These are phyloP conservation scores for Nigrospora osmanthi DNA, from an alignment of 2,329 filamentous ascomycete species.

Conservation along the genomic window DNA sequence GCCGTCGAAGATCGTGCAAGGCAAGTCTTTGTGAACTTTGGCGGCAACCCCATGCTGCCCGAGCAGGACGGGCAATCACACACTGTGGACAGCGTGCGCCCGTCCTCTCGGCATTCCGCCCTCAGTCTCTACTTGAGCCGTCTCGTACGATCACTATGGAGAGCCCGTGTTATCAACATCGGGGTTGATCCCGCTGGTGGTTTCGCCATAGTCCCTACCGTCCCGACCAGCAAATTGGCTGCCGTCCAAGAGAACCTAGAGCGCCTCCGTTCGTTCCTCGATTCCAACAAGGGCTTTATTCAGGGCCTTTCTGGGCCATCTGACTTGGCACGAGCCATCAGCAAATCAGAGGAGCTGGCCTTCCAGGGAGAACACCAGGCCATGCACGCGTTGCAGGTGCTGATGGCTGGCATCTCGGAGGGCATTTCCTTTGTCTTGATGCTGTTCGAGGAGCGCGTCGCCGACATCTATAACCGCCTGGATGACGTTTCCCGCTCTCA, in stretches of 20 bases:
- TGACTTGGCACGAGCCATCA: conserved; percentile 68
- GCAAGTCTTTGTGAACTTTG: conserved; percentile 84
- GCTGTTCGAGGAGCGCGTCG: conserved; percentile 85
- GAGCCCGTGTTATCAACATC: conserved; percentile 60
- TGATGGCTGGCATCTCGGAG: conserved; percentile 88
- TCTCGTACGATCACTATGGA: conserved; percentile 86
- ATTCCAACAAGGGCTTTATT: conserved; percentile 83
- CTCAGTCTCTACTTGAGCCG: conserved; percentile 81
- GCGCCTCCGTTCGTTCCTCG: conserved; percentile 72
- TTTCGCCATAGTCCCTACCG: conserved; percentile 57
- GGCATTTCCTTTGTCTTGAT: conserved; percentile 95
- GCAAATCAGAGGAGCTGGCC: conserved; percentile 83
- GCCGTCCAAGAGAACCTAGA: conserved; percentile 75
- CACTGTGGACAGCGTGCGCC: conserved; percentile 72
- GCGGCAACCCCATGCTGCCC: conserved; percentile 76
- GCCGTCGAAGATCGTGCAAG: conserved; percentile 79
- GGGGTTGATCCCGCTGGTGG: conserved; percentile 46
- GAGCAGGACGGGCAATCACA: conserved; percentile 66
- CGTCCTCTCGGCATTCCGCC: conserved; percentile 84
- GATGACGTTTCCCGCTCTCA: conserved; percentile 61
- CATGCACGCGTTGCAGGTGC: conserved; percentile 73
- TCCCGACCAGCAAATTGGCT: conserved; percentile 61
- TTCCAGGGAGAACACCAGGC: conserved; percentile 92
- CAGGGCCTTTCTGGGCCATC: conserved; percentile 90
- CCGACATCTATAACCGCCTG: conserved; percentile 76